Evolutionary conservation across 208 protist genomes (phyloP), one percentile per base, ranked within the genome.

Genomic region (Leishmania tropica): DNA sequence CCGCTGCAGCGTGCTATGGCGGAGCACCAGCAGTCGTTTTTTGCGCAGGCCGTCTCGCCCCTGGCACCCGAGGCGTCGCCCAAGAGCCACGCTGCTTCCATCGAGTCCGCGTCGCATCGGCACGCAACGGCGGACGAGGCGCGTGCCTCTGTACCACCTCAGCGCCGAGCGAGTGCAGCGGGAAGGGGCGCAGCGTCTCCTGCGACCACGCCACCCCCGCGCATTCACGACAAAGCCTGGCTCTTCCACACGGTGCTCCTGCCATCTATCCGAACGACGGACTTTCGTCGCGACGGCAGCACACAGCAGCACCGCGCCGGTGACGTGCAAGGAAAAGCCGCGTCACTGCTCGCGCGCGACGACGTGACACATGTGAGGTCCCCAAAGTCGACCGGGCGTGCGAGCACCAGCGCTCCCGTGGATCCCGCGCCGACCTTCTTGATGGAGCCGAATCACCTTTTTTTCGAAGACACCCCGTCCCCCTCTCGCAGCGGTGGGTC

Each of bases 231-330:
- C 19, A 78, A 42, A 8, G 75, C 75, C 1, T 78, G 75, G 75
- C 24, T 53, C 37, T 78, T 78, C 40, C 56, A 78, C 40, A 78
- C 75, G 11, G 40, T 58, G 10, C 75, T 78, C 1, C 75, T 65
- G 37, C 17, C 75, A 19, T 24, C 28, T 3, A 28, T 78, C 7
- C 40, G 24, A 28, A 78, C 2, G 35, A n/a, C 28, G 3, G 7
- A 40, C 11, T 17, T 21, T 6, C 19, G 21, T 64, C n/a, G 40
- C 35, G 37, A 64, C 75, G 75, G 75, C 40, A n/a, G 75, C 42
- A 10, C 7, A 8, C 70, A 53, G 70, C 42, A 45, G 45, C 24
- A 51, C 6, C 28, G 7, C 13, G 13, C 45, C 24, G 45, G 45
- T 54, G 42, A 51, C 11, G 21, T 24, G 45, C 40, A 54, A 35